Conservation (phyloP, 2,329 filamentous ascomycete species). For the Chrysoporthe austroafricana region DNA sequence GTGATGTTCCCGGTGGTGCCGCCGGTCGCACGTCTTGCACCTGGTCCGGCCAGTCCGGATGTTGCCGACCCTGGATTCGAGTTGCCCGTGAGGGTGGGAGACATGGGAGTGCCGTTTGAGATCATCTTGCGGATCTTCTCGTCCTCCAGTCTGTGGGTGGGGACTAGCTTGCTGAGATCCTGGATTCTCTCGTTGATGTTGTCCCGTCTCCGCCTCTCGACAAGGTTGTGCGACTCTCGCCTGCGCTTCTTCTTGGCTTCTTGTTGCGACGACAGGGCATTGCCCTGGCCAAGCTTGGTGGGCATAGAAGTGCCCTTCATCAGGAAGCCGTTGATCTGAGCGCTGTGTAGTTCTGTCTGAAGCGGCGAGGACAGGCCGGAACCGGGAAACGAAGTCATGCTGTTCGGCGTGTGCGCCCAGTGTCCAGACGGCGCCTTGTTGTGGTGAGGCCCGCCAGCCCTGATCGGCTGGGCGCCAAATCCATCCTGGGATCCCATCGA, state of each 20-base stretch:
- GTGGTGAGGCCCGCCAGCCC: conserved; percentile 67
- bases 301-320: conserved; percentile 89
- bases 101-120: conserved; percentile 87
- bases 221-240: conserved; percentile 93
- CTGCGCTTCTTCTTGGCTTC: conserved; percentile 92
- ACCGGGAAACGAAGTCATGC: conserved; percentile 82
- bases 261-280: conserved; percentile 65
- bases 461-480: conserved; percentile 79
- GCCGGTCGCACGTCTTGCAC: conserved; percentile 77
- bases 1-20: conserved; percentile 80
- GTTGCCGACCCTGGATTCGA: conserved; percentile 75
- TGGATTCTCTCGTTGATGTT: conserved; percentile 99
- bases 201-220: conserved; percentile 91
- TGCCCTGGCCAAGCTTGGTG: conserved; percentile 69
- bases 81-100: conserved; percentile 77
- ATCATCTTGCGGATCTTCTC: conserved; percentile 97
- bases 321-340: conserved; percentile 87
- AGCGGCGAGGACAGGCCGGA: conserved; percentile 88
- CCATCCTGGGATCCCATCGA: conserved; percentile 70
- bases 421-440: conserved; percentile 86
- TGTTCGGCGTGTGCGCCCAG: conserved; percentile 87
- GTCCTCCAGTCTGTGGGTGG: conserved; percentile 89
- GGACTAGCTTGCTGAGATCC: conserved; percentile 91
- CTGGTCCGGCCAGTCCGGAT: conserved; percentile 83
- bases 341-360: conserved; percentile 66